phyloP scores from a whole-genome alignment of 352 stramenopile genomes.

The Globisporangium acanthophoron region DNA sequence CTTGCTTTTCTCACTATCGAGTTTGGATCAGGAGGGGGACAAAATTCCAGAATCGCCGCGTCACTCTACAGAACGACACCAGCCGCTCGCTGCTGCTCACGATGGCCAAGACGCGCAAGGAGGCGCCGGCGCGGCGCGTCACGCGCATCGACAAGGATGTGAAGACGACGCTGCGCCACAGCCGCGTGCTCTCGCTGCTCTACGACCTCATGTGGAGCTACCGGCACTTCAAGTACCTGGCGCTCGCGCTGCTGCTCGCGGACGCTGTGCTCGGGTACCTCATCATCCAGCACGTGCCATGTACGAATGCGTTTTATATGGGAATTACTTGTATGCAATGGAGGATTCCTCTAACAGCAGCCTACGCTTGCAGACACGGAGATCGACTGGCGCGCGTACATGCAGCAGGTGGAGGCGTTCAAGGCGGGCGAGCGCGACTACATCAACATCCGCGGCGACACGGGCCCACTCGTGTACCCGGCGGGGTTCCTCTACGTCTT shows the following conservation, averaged over 20 bases:
- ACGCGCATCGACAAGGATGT: slow-evolving; percentile 87
- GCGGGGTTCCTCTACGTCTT: slow-evolving; percentile 98
- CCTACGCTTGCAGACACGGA: slow-evolving; percentile 87
- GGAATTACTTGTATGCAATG: not conserved
- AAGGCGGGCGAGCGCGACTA: slow-evolving; percentile 95
- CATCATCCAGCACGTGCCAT: slow-evolving; percentile 80
- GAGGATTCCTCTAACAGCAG: too few relatives aligned
- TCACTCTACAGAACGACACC: not conserved
- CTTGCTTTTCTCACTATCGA: not conserved
- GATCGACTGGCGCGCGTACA: slow-evolving; percentile 99
- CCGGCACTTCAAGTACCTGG: slow-evolving; percentile 71
- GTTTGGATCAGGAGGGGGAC: not conserved
- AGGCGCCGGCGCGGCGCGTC: slow-evolving; percentile 25
- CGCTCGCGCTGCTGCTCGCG: slow-evolving; percentile 40
- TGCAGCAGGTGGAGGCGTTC: slow-evolving; percentile 95
- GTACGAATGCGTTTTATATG: slow-evolving; percentile 22
- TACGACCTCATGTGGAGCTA: slow-evolving; percentile 88
- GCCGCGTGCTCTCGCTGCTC: slow-evolving; percentile 59
- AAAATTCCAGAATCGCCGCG: slow-evolving; percentile 9
- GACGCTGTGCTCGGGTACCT: slow-evolving; percentile 62
- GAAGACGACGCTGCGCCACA: slow-evolving; percentile 70
- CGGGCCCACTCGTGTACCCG: slow-evolving; percentile 97
- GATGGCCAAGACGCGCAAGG: slow-evolving; percentile 7
- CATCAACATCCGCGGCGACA: slow-evolving; percentile 92
- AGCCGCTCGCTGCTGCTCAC: not conserved